These are phyloP conservation scores for Dimocarpus longan DNA, from an alignment of 345 rosid species.

Conservation along the genomic window DNA sequence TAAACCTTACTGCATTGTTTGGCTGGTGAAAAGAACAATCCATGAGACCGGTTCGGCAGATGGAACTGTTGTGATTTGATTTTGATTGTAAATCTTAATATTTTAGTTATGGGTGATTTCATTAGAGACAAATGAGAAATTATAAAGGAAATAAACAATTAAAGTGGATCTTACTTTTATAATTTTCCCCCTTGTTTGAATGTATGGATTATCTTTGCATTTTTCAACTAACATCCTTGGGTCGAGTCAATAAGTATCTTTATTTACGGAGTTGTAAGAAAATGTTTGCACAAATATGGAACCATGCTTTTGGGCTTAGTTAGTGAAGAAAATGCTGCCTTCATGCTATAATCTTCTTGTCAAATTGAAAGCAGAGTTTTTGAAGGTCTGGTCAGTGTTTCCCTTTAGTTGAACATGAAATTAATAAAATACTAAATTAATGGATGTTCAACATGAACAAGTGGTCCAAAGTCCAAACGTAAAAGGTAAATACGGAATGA, in stretches of 20 bases:
- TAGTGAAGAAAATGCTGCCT: background rate
- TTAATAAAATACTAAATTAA: background rate
- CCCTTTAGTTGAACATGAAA: too few species aligned
- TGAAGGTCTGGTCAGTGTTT: too few species aligned
- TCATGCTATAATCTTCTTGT: background rate
- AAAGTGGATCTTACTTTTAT: constrained; percentile 9
- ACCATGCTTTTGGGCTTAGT: background rate
- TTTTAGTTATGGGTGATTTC: background rate
- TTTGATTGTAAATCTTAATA: constrained; percentile 16
- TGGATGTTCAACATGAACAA: background rate
- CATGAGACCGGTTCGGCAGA: constrained; percentile 27
- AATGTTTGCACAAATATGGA: background rate
- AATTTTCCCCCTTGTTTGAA: background rate
- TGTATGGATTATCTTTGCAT: background rate
- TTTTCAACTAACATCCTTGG: too few species aligned
- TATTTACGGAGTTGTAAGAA: background rate
- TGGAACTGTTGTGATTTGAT: constrained; percentile 35
- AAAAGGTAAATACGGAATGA: too few species aligned
- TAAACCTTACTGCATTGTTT: background rate
- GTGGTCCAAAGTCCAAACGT: too few species aligned
- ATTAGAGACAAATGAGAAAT: constrained; percentile 8
- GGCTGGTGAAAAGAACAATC: constrained; percentile 29
- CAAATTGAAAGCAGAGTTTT: background rate
- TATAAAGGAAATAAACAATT: background rate
- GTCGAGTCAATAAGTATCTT: background rate